Evolutionary conservation across 768 basidiomycete genomes (phyloP).

Genomic region (Tricholoma sp.): DNA sequence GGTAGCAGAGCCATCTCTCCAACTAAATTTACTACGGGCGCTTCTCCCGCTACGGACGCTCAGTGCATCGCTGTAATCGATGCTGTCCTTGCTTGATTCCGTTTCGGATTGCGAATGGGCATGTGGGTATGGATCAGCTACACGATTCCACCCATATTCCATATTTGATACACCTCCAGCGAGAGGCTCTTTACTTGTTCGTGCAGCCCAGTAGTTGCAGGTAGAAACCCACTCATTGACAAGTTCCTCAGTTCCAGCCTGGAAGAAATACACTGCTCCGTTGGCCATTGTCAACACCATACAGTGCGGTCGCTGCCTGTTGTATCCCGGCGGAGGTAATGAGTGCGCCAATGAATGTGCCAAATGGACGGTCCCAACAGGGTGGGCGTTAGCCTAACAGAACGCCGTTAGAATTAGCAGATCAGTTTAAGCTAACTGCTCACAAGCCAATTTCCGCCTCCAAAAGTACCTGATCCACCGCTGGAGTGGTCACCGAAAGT

Average conservation of each 20-base stretch:
- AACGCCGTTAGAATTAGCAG: background rate
- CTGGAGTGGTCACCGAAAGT: constrained; percentile 75
- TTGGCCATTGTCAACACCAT: constrained; percentile 89
- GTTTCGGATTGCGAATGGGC: constrained; percentile 54
- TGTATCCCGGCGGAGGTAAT: constrained; percentile 89
- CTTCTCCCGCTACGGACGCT: constrained; percentile 78
- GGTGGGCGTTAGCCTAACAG: constrained; percentile 77
- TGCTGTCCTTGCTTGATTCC: constrained; percentile 38
- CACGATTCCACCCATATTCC: constrained; percentile 97
- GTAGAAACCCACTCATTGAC: constrained; percentile 98
- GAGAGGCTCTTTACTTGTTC: constrained; percentile 91
- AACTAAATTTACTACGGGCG: constrained; percentile 63
- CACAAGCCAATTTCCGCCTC: constrained; percentile 98
- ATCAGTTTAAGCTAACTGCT: constrained; percentile 27
- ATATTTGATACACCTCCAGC: constrained; percentile 97
- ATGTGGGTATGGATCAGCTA: constrained; percentile 48
- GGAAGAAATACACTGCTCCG: constrained; percentile 95
- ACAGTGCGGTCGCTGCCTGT: constrained; percentile 84
- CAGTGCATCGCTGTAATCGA: constrained; percentile 53
- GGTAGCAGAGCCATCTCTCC: constrained; percentile 63
- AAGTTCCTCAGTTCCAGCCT: constrained; percentile 97
- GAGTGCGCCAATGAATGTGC: constrained; percentile 86
- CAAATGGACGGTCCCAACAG: constrained; percentile 78
- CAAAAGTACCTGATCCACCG: constrained; percentile 64
- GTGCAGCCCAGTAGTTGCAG: constrained; percentile 99